These are phyloP conservation scores for Aspergillus flavus DNA, from an alignment of 2,329 filamentous ascomycete species.

Conservation along the genomic window DNA sequence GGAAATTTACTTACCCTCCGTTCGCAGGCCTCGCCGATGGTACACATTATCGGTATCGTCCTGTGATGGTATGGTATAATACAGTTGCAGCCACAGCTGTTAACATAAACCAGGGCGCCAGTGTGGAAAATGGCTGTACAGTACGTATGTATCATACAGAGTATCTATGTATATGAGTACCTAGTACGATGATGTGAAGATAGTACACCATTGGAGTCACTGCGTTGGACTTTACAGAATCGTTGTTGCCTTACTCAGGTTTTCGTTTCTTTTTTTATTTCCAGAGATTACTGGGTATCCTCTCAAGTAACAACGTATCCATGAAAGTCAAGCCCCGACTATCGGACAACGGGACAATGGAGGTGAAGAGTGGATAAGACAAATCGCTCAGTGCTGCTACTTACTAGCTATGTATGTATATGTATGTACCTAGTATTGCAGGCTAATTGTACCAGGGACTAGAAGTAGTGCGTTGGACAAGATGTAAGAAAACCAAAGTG, in stretches of 20 bases:
- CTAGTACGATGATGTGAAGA: background rate
- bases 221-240: background rate
- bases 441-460: background rate
- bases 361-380: background rate
- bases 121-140: background rate
- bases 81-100: constrained; percentile 18
- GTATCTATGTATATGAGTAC: background rate
- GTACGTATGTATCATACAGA: background rate
- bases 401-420: background rate
- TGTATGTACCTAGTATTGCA: background rate
- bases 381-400: background rate
- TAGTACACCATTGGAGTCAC: background rate
- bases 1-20: background rate
- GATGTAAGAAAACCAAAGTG: background rate
- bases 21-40: constrained; percentile 1
- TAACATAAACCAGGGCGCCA: background rate
- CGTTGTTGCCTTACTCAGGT: background rate
- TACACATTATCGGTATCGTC: constrained; percentile 1
- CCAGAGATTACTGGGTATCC: background rate
- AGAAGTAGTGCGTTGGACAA: background rate
- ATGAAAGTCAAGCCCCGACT: background rate
- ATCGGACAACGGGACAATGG: background rate
- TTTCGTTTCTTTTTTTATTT: background rate
- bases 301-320: background rate
- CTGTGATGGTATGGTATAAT: constrained; percentile 16